These are phyloP conservation scores for Fagus sylvatica DNA, from an alignment of 306 rosid species.

Conservation along the genomic window DNA sequence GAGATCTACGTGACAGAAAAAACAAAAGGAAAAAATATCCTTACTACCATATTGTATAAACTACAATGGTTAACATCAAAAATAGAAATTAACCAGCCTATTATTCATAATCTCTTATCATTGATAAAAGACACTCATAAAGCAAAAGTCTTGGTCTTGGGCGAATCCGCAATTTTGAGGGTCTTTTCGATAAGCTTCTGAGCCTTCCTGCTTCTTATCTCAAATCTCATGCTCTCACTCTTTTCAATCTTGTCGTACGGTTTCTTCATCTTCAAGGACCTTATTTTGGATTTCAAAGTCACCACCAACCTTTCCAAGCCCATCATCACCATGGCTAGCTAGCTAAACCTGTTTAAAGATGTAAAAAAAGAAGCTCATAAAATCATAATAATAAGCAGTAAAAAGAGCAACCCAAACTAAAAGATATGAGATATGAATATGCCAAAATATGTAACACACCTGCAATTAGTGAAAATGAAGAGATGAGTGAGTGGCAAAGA, in stretches of 20 bases:
- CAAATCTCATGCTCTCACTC: constrained; percentile 97
- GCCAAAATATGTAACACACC: not conserved
- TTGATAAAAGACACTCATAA: constrained; percentile 35
- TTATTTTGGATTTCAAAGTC: constrained; percentile 70
- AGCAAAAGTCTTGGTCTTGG: constrained; percentile 49
- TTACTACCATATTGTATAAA: not conserved
- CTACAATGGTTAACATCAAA: not conserved
- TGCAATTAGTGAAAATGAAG: not conserved
- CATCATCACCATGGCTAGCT: constrained; percentile 44
- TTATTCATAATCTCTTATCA: not conserved
- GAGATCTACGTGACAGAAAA: not conserved
- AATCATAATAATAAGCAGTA: not conserved
- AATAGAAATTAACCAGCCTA: not conserved
- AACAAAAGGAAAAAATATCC: not conserved
- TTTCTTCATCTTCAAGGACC: constrained; percentile 67
- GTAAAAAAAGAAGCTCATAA: not conserved
- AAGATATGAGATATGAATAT: not conserved
- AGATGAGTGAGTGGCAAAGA: not conserved
- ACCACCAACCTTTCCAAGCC: constrained; percentile 61
- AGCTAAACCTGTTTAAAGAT: constrained; percentile 19
- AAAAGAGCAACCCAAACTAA: not conserved
- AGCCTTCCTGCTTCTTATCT: constrained; percentile 87
- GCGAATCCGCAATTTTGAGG: constrained; percentile 79
- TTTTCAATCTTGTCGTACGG: constrained; percentile 83
- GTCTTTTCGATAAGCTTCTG: constrained; percentile 75